These are phyloP conservation scores for Rhizophagus prolifer DNA, from an alignment of 192 early-diverging fungal genomes.

Conservation along the genomic window DNA sequence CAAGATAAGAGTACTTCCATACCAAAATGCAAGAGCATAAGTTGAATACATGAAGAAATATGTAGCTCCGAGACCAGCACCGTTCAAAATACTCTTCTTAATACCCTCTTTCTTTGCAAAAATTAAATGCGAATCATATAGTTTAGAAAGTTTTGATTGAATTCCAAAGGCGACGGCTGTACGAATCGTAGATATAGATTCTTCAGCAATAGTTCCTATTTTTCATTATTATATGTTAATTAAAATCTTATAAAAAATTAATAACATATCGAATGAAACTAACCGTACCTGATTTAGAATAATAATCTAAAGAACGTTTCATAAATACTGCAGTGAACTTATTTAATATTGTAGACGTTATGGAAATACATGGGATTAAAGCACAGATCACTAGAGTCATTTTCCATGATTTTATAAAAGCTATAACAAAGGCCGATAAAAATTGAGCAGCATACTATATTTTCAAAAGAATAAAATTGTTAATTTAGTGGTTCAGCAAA, in stretches of 20 bases:
- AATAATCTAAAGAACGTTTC: constrained; percentile 59
- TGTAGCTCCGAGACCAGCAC: constrained; percentile 42
- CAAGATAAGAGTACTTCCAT: constrained; percentile 64
- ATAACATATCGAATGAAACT: too few relatives aligned
- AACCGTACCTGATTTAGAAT: constrained; percentile 53
- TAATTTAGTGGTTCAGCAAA: neutral
- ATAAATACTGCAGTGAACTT: constrained; percentile 47
- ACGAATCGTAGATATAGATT: constrained; percentile 79
- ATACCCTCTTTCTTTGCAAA: constrained; percentile 43
- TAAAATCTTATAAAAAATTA: neutral
- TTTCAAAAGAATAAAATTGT: neutral
- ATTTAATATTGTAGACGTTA: constrained; percentile 65
- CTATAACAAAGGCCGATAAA: constrained; percentile 63
- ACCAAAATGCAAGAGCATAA: constrained; percentile 59
- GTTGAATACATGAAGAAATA: constrained; percentile 56
- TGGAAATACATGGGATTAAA: constrained; percentile 64
- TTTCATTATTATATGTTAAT: neutral
- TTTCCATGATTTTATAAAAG: constrained; percentile 59
- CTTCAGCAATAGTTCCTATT: constrained; percentile 66
- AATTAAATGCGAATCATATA: constrained; percentile 45
- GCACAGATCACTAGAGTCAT: constrained; percentile 65
- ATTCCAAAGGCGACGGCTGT: constrained; percentile 80
- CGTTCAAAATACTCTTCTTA: constrained; percentile 46
- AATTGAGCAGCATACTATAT: constrained; percentile 53
- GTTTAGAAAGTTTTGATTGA: constrained; percentile 47